Base-by-base conservation (phyloP, 805 yeast species). In the Yarrowia osloensis region DNA sequence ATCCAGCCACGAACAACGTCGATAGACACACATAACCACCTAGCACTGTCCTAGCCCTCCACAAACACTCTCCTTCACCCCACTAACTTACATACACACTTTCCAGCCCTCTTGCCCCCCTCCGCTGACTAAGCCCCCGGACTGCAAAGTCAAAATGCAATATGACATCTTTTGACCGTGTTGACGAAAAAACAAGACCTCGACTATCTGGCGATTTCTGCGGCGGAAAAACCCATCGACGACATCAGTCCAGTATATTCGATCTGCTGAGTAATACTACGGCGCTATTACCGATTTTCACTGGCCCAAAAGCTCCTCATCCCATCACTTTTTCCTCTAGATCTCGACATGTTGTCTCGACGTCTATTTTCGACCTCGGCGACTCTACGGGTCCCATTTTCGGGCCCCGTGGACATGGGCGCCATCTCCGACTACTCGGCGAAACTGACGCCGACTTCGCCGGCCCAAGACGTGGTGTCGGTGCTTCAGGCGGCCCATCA, bases 371-470 rank as follows among this genome's bases (percentile, higher is more conserved):
- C 40, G 26, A 46, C 54, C 4, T 13, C 17, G 9, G 39, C 66
- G 19, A 52, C 54, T 22, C 13, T 61, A 12, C 28, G 54, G 52
- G 44, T n/a, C 7, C 54, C 52, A 4, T 61, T 61, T 17, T 29
- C 54, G n/a, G 66, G 66, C 12, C 66, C 66, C 9, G 7, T 61
- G 12, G 66, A 61, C n/a, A 22, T 44, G 5, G 66, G 66, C 2
- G 66, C 66, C 33, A 26, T 61, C 33, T 2, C 15, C 0, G 40
- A 12, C 8, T 61, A 61, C 54, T 44, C 54, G 19, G 8, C 39
- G 4, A 42, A 44, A 17, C 33, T 61, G 24, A 46, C 40, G 8
- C 19, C 66, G 4, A 3, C 54, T 12, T 44, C 54, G n/a, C 17
- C 42, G 7, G 1, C 35, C 12, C 55, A 44, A 44, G 66, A 61